phyloP scores from a whole-genome alignment of 257 asterid genomes.

The Nicotiana obtusifolia region DNA sequence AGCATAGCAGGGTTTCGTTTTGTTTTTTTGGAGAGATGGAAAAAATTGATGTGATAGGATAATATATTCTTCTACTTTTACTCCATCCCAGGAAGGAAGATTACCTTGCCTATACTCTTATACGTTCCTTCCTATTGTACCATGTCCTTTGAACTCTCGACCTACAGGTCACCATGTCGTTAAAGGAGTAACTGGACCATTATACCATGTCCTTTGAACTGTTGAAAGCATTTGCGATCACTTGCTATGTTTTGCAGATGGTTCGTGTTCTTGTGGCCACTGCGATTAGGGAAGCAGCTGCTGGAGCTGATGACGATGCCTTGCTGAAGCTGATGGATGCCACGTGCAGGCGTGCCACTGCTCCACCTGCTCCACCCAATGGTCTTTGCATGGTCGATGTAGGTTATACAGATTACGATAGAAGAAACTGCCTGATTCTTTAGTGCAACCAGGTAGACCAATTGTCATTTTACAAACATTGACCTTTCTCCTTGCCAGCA shows the following conservation, averaged over 20 bases:
- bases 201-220: background rate
- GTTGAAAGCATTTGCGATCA: background rate
- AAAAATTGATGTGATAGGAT: background rate
- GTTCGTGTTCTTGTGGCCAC: slow-evolving; percentile 97
- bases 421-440: slow-evolving; percentile 48
- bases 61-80: background rate
- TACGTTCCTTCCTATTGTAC: too few relatives aligned
- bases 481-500: background rate
- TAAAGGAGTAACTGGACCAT: too few relatives aligned
- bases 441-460: slow-evolving; percentile 14
- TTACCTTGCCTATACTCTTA: background rate
- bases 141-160: too few relatives aligned
- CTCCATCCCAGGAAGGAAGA: background rate
- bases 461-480: background rate
- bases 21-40: background rate
- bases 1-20: background rate
- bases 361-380: slow-evolving; percentile 94
- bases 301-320: slow-evolving; percentile 81
- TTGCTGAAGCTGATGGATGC: slow-evolving; percentile 85
- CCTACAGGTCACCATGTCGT: too few relatives aligned
- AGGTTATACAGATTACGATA: slow-evolving; percentile 68
- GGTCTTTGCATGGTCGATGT: slow-evolving; percentile 94
- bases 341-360: slow-evolving; percentile 92
- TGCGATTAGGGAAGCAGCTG: slow-evolving; percentile 87
- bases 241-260: slow-evolving; percentile 48